Conservation (phyloP, 1,284 basidiomycete species). For the Agaricales sp. region DNA sequence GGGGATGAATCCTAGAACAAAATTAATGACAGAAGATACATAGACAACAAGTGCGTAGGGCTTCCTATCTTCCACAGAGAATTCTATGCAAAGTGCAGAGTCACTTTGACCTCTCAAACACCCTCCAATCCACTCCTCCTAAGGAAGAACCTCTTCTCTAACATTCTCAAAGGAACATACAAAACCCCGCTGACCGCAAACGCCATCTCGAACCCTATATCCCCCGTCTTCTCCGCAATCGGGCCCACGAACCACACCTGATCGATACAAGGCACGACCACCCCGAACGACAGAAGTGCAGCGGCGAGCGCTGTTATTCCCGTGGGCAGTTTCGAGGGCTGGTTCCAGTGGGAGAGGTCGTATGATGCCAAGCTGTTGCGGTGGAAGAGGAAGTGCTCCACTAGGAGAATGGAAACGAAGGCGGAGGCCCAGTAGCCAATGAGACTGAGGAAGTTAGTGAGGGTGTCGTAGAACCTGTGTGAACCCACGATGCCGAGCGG, state of each 20-base stretch:
- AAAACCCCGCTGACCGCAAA: too few relatives aligned
- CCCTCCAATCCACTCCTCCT: too few relatives aligned
- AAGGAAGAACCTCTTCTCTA: too few relatives aligned
- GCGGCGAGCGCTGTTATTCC: conserved; percentile 53
- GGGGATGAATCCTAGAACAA: too few relatives aligned
- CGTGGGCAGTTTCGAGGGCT: conserved; percentile 43
- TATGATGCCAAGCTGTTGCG: conserved; percentile 39
- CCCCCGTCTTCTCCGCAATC: conserved; percentile 57
- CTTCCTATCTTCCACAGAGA: too few relatives aligned
- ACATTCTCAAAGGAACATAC: too few relatives aligned
- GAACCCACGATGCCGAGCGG: conserved; percentile 61
- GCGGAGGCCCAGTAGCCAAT: conserved; percentile 65
- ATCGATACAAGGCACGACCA: conserved; percentile 60
- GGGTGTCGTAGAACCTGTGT: conserved; percentile 53
- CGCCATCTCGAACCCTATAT: conserved; percentile 71
- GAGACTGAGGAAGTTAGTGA: conserved; percentile 62
- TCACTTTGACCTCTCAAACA: too few relatives aligned
- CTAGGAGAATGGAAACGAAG: conserved; percentile 46
- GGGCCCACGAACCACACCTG: conserved; percentile 70
- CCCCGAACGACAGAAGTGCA: conserved; percentile 35
- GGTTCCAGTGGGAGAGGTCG: conserved; percentile 44
- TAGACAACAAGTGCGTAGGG: too few relatives aligned
- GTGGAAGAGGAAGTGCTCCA: conserved; percentile 59
- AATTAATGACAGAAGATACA: too few relatives aligned
- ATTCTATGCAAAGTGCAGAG: too few relatives aligned